Conservation (phyloP, 2,329 filamentous ascomycete genomes). For the Colletotrichum cuscutae region DNA sequence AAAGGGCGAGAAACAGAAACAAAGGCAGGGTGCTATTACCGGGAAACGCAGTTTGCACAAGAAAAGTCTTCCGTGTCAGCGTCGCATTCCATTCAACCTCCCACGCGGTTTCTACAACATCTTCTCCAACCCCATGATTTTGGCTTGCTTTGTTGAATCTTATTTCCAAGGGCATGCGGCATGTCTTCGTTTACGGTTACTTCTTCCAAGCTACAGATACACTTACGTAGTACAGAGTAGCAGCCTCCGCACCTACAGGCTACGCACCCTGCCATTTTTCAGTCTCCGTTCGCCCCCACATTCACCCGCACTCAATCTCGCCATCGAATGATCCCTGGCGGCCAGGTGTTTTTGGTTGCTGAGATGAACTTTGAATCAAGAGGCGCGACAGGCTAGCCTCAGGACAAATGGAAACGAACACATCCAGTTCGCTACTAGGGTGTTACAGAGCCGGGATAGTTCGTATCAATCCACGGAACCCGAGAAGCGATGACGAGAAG, state of each 20-base stretch:
- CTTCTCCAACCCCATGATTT: not conserved
- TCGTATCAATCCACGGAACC: constrained; percentile 25
- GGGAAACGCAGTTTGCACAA: constrained; percentile 6
- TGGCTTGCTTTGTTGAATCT: not conserved
- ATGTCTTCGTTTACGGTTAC: not conserved
- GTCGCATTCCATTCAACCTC: constrained; percentile 22
- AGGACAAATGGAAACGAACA: constrained; percentile 30
- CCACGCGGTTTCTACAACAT: constrained; percentile 8
- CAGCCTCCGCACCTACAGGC: too few species aligned
- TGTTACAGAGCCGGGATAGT: constrained; percentile 30
- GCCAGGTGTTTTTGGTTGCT: constrained; percentile 17
- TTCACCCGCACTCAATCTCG: not conserved
- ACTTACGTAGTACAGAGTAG: too few species aligned
- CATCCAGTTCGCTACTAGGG: constrained; percentile 28
- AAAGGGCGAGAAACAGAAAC: constrained; percentile 28
- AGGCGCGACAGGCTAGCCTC: constrained; percentile 23
- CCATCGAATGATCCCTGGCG: not conserved
- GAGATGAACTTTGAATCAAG: constrained; percentile 27
- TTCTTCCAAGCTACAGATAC: not conserved
- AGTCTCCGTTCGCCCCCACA: not conserved
- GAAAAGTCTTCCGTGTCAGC: not conserved
- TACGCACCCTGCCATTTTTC: not conserved
- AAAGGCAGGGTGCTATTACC: constrained; percentile 7
- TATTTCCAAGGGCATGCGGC: not conserved
- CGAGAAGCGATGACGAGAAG: constrained; percentile 11